These are phyloP conservation scores for Hanseniaspora uvarum DNA, from an alignment of 1,139 yeast genomes.

Conservation along the genomic window DNA sequence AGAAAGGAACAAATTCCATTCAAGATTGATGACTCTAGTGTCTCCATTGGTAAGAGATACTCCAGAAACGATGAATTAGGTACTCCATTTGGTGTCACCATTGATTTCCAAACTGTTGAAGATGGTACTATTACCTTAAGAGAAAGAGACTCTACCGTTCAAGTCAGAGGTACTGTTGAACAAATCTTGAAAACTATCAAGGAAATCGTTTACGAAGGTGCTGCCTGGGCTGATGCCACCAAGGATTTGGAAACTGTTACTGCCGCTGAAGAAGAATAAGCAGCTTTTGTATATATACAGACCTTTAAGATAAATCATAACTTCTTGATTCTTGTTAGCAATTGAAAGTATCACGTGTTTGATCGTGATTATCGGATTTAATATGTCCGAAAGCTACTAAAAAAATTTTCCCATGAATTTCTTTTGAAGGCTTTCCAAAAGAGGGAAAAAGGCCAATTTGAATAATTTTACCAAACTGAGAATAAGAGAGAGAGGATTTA, in stretches of 20 bases:
- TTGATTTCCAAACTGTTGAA: constrained; percentile 87
- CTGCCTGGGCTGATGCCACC: constrained; percentile 80
- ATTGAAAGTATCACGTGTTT: neutral
- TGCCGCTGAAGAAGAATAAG: constrained; percentile 31
- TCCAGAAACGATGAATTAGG: constrained; percentile 99
- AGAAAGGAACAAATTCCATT: constrained; percentile 81
- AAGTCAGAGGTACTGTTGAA: constrained; percentile 83
- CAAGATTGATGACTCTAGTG: constrained; percentile 95
- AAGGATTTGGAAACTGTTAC: constrained; percentile 55
- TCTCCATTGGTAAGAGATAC: constrained; percentile 96
- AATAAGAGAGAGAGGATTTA: neutral
- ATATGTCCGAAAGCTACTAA: neutral
- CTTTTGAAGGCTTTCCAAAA: neutral
- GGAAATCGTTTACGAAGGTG: constrained; percentile 63
- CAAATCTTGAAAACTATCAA: constrained; percentile 72
- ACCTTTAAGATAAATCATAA: neutral
- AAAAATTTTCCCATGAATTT: neutral
- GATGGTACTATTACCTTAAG: constrained; percentile 89
- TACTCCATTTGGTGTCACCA: constrained; percentile 97
- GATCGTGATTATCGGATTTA: neutral
- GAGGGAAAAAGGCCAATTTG: neutral
- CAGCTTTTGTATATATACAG: neutral
- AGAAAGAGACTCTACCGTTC: constrained; percentile 95
- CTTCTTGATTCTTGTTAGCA: neutral
- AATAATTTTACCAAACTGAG: no score